Percentiles rank a stretch among this genome's conserved stretches.
Evolutionary conservation across 495 filamentous ascomycete species (phyloP).

Genomic region (Cryomyces antarcticus): DNA sequence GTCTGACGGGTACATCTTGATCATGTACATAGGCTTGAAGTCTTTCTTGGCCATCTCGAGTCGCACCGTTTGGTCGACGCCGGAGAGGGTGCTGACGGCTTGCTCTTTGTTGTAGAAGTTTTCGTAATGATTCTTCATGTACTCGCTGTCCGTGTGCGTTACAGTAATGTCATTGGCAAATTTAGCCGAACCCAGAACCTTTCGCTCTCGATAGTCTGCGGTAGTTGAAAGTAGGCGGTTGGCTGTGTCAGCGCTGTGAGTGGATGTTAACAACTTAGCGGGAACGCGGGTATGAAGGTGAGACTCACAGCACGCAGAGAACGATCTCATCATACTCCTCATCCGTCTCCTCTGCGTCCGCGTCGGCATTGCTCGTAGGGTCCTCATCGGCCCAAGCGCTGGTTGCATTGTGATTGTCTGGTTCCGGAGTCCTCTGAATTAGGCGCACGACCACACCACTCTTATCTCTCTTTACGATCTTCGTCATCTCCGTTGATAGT

Average conservation of each 20-base stretch:
- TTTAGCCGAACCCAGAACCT: slow-evolving; percentile 50
- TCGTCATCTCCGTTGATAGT: slow-evolving; percentile 38
- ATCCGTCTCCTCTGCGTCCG: slow-evolving; percentile 18
- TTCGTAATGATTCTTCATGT: slow-evolving; percentile 62
- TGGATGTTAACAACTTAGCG: background rate
- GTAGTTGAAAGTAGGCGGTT: slow-evolving; percentile 41
- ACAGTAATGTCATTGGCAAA: slow-evolving; percentile 73
- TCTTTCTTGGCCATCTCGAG: slow-evolving; percentile 31
- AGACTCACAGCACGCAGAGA: slow-evolving; percentile 36
- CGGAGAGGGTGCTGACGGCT: slow-evolving; percentile 23
- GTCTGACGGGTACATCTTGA: slow-evolving; percentile 42
- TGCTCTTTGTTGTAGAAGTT: slow-evolving; percentile 34
- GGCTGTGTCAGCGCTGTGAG: slow-evolving; percentile 42
- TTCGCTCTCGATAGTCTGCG: slow-evolving; percentile 41
- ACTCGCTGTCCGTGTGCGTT: slow-evolving; percentile 56
- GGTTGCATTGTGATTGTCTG: slow-evolving; percentile 18
- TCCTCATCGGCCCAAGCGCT: slow-evolving; percentile 18
- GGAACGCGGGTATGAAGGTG: background rate
- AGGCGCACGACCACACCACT: slow-evolving; percentile 32
- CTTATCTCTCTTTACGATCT: slow-evolving; percentile 34
- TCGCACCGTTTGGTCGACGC: slow-evolving; percentile 24
- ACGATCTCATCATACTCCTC: slow-evolving; percentile 51
- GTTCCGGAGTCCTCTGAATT: slow-evolving; percentile 17
- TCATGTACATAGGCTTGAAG: slow-evolving; percentile 70
- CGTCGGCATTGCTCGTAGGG: slow-evolving; percentile 19